These are phyloP conservation scores for Penicillium freii DNA, from an alignment of 2,329 filamentous ascomycete genomes.

Conservation along the genomic window DNA sequence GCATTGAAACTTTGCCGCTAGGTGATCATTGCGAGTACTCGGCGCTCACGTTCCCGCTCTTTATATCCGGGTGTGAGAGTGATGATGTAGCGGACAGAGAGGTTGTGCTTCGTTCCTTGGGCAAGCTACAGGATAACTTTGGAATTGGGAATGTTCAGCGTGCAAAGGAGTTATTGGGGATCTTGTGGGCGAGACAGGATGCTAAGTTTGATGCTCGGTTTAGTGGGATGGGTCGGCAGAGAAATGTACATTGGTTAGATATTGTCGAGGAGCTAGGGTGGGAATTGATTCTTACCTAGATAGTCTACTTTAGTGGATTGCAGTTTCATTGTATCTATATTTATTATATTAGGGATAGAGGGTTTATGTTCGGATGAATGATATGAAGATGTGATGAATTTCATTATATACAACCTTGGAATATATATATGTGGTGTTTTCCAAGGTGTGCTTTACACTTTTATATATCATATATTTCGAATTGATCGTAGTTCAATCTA, in stretches of 20 bases:
- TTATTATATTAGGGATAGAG: not conserved
- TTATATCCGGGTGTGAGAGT: conserved; percentile 38
- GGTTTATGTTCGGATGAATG: not conserved
- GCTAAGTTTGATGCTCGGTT: not conserved
- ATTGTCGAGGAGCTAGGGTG: conserved; percentile 33
- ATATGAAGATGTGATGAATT: not conserved
- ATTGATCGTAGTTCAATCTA: too few relatives aligned
- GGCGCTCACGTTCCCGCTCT: conserved; percentile 39
- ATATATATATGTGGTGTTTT: not conserved
- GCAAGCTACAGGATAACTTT: conserved; percentile 34
- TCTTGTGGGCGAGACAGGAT: conserved; percentile 30
- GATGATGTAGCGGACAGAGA: conserved; percentile 22
- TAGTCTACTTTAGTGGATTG: not conserved
- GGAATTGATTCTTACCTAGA: conserved; percentile 35
- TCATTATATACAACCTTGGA: not conserved
- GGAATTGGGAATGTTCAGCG: conserved; percentile 38
- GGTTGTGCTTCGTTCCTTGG: conserved; percentile 28
- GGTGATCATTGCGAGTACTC: conserved; percentile 39
- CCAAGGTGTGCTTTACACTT: not conserved
- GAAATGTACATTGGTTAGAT: conserved; percentile 33
- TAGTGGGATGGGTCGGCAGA: not conserved
- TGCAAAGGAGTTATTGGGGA: conserved; percentile 31
- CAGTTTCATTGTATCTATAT: not conserved
- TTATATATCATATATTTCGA: too few relatives aligned
- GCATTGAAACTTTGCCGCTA: conserved; percentile 28